Conservation (phyloP, 2,329 filamentous ascomycete genomes). For the Eutypella sp. region DNA sequence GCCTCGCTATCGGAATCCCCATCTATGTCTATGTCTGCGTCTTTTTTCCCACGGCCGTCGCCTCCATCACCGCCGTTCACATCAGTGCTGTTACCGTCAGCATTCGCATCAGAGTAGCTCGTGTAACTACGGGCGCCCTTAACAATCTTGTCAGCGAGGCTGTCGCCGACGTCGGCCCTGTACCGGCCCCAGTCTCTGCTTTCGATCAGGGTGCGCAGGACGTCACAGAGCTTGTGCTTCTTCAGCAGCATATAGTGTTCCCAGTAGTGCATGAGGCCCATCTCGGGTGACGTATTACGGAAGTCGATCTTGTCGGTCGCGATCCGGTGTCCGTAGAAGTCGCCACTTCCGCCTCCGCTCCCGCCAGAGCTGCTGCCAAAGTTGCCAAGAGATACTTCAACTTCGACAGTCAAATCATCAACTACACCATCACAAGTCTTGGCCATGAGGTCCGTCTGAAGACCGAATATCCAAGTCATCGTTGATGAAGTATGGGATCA, state of each 20-base stretch:
- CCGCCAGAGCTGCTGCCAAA: not conserved
- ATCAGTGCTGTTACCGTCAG: too few species aligned
- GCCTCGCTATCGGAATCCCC: conserved; percentile 6
- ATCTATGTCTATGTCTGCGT: too few species aligned
- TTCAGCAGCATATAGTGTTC: conserved; percentile 25
- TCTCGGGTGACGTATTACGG: conserved; percentile 22
- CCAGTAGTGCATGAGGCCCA: conserved; percentile 21
- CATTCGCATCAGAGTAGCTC: too few species aligned
- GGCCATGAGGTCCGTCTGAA: conserved; percentile 22
- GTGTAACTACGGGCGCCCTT: too few species aligned
- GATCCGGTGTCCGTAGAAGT: conserved; percentile 26
- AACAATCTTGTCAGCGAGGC: conserved; percentile 2
- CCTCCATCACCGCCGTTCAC: conserved; percentile 10
- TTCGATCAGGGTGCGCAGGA: conserved; percentile 17
- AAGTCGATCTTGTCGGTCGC: conserved; percentile 30
- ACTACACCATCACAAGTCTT: conserved; percentile 23
- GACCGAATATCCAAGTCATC: conserved; percentile 21
- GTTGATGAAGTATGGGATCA: conserved; percentile 22
- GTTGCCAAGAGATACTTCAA: conserved; percentile 16
- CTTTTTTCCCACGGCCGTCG: conserved; percentile 6
- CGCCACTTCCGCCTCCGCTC: not conserved
- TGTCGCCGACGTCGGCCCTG: conserved; percentile 9
- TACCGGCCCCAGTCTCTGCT: conserved; percentile 14
- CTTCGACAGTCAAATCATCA: conserved; percentile 19
- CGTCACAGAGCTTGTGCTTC: conserved; percentile 23